phyloP scores from a whole-genome alignment of 1,284 basidiomycete species.

The Melampsora larici-populina region DNA sequence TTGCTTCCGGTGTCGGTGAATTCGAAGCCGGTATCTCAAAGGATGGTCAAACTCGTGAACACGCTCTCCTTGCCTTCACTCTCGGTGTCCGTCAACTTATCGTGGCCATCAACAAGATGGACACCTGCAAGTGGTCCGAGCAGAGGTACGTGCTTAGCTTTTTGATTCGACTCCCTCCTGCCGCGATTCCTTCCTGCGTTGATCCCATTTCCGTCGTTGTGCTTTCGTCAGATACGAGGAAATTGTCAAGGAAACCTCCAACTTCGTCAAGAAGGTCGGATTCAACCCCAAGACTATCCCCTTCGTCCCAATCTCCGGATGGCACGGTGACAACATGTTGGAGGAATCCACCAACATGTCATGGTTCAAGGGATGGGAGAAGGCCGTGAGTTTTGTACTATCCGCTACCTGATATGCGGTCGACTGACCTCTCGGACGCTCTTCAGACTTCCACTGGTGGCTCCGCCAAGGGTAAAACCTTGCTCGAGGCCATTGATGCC shows the following conservation, averaged over 20 bases:
- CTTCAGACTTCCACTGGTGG: slow-evolving; percentile 75
- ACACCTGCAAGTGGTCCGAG: slow-evolving; percentile 71
- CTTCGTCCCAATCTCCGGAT: slow-evolving; percentile 99
- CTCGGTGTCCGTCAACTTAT: slow-evolving; percentile 99
- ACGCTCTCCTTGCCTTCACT: slow-evolving; percentile 99
- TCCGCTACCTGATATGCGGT: neutral
- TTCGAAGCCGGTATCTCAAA: slow-evolving; percentile 99
- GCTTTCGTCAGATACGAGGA: slow-evolving; percentile 84
- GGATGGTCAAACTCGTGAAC: slow-evolving; percentile 99
- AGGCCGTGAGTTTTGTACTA: slow-evolving; percentile 57
- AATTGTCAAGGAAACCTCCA: slow-evolving; percentile 98
- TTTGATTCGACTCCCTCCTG: slow-evolving; percentile 46
- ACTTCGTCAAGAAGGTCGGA: slow-evolving; percentile 99
- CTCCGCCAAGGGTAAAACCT: slow-evolving; percentile 92
- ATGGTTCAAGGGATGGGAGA: slow-evolving; percentile 99
- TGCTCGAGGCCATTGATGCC: slow-evolving; percentile 98
- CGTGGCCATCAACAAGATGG: slow-evolving; percentile 99
- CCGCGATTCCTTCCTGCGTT: slow-evolving; percentile 6
- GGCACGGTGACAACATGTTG: slow-evolving; percentile 99
- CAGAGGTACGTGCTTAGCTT: slow-evolving; percentile 41
- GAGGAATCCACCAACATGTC: slow-evolving; percentile 96
- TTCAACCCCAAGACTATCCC: slow-evolving; percentile 99
- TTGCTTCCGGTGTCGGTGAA: slow-evolving; percentile 97
- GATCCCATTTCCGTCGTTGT: slow-evolving; percentile 84
- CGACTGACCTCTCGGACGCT: slow-evolving; percentile 48